Percentiles rank a stretch among this genome's conserved stretches.
phyloP scores from a whole-genome alignment of 2,329 filamentous ascomycete species.

The Lachnellula hyalina region DNA sequence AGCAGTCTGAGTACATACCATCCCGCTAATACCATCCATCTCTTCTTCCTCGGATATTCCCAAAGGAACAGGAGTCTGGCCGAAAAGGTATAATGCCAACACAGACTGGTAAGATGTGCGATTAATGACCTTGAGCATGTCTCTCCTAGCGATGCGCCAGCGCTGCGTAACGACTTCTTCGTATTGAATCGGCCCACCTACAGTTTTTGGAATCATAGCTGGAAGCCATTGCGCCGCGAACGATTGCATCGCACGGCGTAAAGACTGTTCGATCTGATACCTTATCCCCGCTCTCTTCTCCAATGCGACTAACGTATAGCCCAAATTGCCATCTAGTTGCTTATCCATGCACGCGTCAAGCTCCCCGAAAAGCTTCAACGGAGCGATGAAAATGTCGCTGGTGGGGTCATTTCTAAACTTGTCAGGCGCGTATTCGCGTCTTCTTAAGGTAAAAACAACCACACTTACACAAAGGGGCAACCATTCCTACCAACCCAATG shows the following conservation, averaged over 20 bases:
- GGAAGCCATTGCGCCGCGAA: neutral
- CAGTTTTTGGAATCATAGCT: neutral
- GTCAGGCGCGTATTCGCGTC: neutral
- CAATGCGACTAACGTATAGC: neutral
- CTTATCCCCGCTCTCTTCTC: neutral
- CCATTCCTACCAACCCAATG: constrained; percentile 39
- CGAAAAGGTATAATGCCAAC: neutral
- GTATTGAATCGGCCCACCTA: neutral
- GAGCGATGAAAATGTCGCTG: neutral
- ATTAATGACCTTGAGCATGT: neutral
- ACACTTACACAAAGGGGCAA: constrained; percentile 37
- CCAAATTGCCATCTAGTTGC: neutral
- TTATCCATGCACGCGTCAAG: neutral
- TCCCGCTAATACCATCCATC: neutral
- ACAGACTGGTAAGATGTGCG: neutral
- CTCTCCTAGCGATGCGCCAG: neutral
- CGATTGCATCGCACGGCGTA: neutral
- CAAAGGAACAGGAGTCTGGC: neutral
- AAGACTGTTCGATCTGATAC: neutral
- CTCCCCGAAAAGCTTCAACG: neutral
- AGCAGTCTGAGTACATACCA: neutral
- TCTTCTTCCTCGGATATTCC: neutral
- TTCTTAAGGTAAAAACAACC: neutral
- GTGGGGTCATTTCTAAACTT: neutral
- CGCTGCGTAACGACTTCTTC: neutral